phyloP scores from a whole-genome alignment of 257 asterid genomes.

The Primulina eburnea region DNA sequence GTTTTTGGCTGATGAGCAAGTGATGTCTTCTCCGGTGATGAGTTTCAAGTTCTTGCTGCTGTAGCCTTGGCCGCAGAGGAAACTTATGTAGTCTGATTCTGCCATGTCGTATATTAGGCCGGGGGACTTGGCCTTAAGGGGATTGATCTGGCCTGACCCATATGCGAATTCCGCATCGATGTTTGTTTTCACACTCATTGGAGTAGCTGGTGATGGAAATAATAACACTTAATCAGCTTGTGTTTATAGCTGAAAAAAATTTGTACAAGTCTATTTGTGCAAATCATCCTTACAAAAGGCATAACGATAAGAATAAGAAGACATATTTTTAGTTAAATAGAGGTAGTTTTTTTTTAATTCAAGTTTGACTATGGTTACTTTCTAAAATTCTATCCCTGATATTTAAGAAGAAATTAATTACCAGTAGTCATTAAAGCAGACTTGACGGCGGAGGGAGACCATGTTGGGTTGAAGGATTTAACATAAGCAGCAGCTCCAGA shows the following conservation, averaged over 20 bases:
- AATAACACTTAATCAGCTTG: neutral
- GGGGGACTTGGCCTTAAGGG: slow-evolving; percentile 49
- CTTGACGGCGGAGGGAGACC: slow-evolving; percentile 74
- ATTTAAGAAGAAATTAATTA: slow-evolving; percentile 4
- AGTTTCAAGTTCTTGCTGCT: slow-evolving; percentile 38
- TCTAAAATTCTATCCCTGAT: neutral
- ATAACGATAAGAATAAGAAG: too few relatives aligned
- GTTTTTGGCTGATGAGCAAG: slow-evolving; percentile 44
- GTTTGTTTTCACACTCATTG: slow-evolving; percentile 38
- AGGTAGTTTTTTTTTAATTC: neutral
- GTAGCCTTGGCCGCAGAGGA: slow-evolving; percentile 78
- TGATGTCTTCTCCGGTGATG: slow-evolving; percentile 47
- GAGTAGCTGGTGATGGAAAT: slow-evolving; percentile 32
- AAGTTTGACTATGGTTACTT: neutral
- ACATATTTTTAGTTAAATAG: too few relatives aligned
- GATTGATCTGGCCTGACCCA: slow-evolving; percentile 73
- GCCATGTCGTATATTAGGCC: slow-evolving; percentile 57
- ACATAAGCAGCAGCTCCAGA: slow-evolving; percentile 66
- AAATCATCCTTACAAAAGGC: too few relatives aligned
- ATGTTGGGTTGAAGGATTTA: slow-evolving; percentile 56
- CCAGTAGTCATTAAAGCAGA: slow-evolving; percentile 76
- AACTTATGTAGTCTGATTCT: slow-evolving; percentile 48
- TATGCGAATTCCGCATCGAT: slow-evolving; percentile 60
- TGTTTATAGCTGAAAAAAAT: too few relatives aligned
- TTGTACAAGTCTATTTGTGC: too few relatives aligned